Percentiles rank a stretch among this genome's conserved stretches.
Evolutionary conservation across 495 filamentous ascomycete species (phyloP).

Genomic region (Thermothielavioides terrestris): DNA sequence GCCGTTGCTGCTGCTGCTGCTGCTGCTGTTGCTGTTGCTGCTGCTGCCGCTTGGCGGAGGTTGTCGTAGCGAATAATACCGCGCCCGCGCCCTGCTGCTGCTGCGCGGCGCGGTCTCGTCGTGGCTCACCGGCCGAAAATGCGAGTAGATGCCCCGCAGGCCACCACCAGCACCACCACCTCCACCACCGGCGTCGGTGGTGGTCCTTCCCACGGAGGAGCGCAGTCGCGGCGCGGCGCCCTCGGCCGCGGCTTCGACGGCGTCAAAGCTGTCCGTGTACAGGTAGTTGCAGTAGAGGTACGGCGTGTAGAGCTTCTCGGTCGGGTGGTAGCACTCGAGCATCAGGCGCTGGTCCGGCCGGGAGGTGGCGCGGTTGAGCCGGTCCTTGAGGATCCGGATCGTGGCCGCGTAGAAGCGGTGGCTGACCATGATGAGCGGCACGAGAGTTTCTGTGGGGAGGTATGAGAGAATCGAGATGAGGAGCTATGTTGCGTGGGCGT

Average conservation of each 20-base stretch:
- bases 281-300: constrained; percentile 62
- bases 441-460: constrained; percentile 52
- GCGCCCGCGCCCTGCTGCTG: neutral
- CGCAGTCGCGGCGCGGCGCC: constrained; percentile 6
- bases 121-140: constrained; percentile 51
- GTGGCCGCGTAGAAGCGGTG: constrained; percentile 59
- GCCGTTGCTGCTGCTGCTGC: constrained; percentile 35
- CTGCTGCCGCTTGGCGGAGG: no score
- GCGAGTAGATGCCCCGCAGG: constrained; percentile 37
- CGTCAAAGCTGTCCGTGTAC: constrained; percentile 43
- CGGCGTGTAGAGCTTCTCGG: constrained; percentile 56
- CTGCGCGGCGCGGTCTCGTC: constrained; percentile 35
- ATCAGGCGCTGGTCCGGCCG: constrained; percentile 56
- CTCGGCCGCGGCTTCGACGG: constrained; percentile 33
- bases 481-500: constrained; percentile 40
- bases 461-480: constrained; percentile 54
- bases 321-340: constrained; percentile 70
- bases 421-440: constrained; percentile 52
- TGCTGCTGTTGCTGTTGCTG: constrained; percentile 16
- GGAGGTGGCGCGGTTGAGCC: constrained; percentile 49
- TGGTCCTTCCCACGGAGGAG: no score
- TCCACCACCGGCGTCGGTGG: no score
- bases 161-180: constrained; percentile 13
- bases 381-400: constrained; percentile 57
- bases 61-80: neutral